phyloP scores from a whole-genome alignment of 129 eudicot genomes.

The Artemisia argyi region DNA sequence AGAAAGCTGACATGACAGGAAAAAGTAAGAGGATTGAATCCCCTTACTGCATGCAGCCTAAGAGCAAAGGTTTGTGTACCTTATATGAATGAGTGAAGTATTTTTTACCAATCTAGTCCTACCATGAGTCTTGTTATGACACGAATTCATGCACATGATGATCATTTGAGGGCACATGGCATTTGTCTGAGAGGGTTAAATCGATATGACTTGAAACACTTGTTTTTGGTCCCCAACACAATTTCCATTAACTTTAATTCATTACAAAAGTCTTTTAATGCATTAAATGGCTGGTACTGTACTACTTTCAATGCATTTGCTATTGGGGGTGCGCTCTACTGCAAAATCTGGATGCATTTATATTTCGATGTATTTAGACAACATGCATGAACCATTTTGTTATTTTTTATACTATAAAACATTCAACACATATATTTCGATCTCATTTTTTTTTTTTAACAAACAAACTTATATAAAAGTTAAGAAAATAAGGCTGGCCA shows the following conservation, averaged over 20 bases:
- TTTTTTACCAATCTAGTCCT: neutral
- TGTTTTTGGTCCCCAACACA: constrained; percentile 22
- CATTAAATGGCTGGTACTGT: constrained; percentile 32
- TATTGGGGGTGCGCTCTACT: constrained; percentile 8
- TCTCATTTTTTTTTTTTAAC: no score
- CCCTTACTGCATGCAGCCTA: no score
- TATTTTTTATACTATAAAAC: no score
- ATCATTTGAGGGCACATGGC: neutral
- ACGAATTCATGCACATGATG: neutral
- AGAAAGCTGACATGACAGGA: no score
- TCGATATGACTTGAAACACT: constrained; percentile 13
- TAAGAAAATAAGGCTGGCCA: no score
- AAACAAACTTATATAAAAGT: no score
- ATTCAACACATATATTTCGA: no score
- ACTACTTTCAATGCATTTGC: constrained; percentile 8
- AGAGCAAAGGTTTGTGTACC: neutral
- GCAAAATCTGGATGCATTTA: constrained; percentile 26
- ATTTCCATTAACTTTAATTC: constrained; percentile 23
- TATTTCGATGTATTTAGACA: constrained; percentile 26
- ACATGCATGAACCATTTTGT: neutral
- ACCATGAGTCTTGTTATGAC: neutral
- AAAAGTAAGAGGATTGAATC: no score
- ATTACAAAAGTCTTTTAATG: constrained; percentile 20
- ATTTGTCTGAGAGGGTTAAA: constrained; percentile 3
- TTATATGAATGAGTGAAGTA: no score